Conservation (phyloP, 1,284 basidiomycete genomes). For the Ganoderma lucidum region DNA sequence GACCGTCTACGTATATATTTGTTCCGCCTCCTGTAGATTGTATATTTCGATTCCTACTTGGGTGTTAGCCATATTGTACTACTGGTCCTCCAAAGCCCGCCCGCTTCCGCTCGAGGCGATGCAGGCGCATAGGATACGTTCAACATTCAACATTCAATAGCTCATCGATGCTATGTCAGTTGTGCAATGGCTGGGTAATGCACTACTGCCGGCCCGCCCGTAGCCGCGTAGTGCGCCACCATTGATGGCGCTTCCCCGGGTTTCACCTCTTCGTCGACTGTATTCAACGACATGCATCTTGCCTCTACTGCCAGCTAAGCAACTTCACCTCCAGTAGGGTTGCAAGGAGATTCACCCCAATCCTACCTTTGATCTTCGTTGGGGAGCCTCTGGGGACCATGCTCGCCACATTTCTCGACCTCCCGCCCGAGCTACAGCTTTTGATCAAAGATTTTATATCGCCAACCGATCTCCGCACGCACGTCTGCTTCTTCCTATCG, state of each 20-base stretch:
- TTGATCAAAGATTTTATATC: slow-evolving; percentile 32
- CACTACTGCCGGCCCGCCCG: background rate
- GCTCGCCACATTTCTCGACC: background rate
- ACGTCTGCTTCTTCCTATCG: slow-evolving; percentile 31
- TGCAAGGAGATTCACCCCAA: background rate
- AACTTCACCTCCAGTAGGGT: no score
- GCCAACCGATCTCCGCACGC: slow-evolving; percentile 30
- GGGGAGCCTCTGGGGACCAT: background rate
- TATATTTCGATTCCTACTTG: background rate
- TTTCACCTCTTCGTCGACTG: no score
- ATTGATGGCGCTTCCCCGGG: no score
- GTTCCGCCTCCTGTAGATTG: background rate
- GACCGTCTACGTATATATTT: background rate
- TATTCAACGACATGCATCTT: no score
- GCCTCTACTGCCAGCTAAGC: no score
- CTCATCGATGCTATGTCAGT: background rate
- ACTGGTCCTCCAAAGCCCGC: no score
- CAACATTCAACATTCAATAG: background rate
- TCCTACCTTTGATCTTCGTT: background rate
- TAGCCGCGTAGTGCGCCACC: no score
- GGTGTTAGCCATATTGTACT: background rate
- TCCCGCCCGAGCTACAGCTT: slow-evolving; percentile 29
- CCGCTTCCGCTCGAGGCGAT: no score
- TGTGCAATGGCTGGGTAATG: no score
- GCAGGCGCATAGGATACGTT: no score